Base-by-base conservation (phyloP, 176 grass and related monocot species). In the Eremochloa ophiuroides region DNA sequence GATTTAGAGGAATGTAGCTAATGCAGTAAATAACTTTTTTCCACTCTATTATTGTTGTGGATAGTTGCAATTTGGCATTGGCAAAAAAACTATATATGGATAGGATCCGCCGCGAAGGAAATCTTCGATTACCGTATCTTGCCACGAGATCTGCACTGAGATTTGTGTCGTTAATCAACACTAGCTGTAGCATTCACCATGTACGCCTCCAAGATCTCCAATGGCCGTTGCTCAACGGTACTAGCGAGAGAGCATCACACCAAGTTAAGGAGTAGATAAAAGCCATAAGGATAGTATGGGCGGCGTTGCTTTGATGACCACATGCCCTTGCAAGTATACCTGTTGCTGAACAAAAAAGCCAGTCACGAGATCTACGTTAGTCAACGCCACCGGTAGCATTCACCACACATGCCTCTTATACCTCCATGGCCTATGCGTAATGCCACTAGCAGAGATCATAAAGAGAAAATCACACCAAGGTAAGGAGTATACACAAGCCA, bases 361-460 rank as follows among this genome's bases (percentile, higher is more conserved):
- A n/a, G n/a, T n/a, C n/a, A n/a, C n/a, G n/a, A n/a, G n/a, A n/a
- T n/a, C n/a, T n/a, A n/a, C n/a, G n/a, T n/a, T n/a, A n/a, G n/a
- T n/a, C n/a, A n/a, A n/a, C n/a, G n/a, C n/a, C n/a, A n/a, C n/a
- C n/a, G n/a, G n/a, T n/a, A n/a, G n/a, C n/a, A n/a, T n/a, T n/a
- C n/a, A n/a, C n/a, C n/a, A n/a, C n/a, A n/a, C n/a, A n/a, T n/a
- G n/a, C n/a, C n/a, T n/a, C n/a, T n/a, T n/a, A n/a, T n/a, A n/a
- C n/a, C n/a, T n/a, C n/a, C n/a, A n/a, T n/a, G n/a, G n/a, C n/a
- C n/a, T n/a, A n/a, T n/a, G 20, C 22, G 1, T 9, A 68, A 40
- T 1, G 22, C 0, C 0, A 0, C 8, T 11, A 29, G 9, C 0
- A 0, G 2, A 30, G 26, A 46, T 46, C 2, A 14, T 2, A 33